phyloP scores from a whole-genome alignment of 129 eudicot genomes.

The Heracleum sosnowskyi region DNA sequence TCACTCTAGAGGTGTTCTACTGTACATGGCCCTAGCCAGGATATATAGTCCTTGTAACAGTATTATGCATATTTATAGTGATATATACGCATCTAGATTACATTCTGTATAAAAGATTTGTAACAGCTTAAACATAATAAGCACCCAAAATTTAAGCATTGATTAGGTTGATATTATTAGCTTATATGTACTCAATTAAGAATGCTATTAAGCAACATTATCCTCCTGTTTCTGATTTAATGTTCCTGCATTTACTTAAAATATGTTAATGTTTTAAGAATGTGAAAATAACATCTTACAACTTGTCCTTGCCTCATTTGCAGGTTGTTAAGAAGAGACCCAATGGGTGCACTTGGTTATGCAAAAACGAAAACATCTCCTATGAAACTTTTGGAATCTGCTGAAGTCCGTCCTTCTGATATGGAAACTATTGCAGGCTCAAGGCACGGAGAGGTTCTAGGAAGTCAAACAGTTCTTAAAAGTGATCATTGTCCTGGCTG shows the following conservation, averaged over 20 bases:
- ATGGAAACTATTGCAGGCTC: conserved; percentile 84
- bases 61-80: not conserved
- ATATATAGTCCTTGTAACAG: not conserved
- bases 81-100: not conserved
- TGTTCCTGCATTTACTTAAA: too few species aligned
- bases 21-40: not conserved
- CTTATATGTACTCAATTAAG: not conserved
- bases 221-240: not conserved
- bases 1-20: too few species aligned
- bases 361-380: conserved; percentile 39
- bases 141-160: not conserved
- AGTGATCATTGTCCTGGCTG: conserved; percentile 99
- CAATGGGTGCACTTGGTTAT: conserved; percentile 98
- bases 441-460: conserved; percentile 90
- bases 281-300: not conserved
- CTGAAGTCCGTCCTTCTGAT: conserved; percentile 65
- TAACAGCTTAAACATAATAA: not conserved
- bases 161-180: not conserved
- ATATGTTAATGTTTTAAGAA: not conserved
- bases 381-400: conserved; percentile 37
- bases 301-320: not conserved
- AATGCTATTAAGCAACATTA: not conserved
- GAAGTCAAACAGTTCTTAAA: conserved; percentile 93
- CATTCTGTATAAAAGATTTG: not conserved
- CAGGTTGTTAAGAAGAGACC: conserved; percentile 93